Base-by-base conservation (phyloP, 2,329 filamentous ascomycete genomes). In the Xylogone sp. region DNA sequence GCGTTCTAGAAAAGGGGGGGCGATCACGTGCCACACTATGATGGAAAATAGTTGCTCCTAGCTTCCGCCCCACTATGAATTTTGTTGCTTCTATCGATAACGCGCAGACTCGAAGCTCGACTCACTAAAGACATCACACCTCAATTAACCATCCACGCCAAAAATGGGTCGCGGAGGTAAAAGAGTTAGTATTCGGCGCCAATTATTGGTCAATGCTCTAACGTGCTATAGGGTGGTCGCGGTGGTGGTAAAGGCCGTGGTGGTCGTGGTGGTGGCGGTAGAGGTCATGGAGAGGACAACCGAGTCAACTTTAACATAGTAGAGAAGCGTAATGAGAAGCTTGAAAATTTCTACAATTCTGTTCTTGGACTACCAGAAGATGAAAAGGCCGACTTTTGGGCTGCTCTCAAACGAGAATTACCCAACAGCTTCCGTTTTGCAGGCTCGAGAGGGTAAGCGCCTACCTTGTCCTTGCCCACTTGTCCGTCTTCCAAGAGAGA, bases 391-490 rank as follows among this genome's bases (percentile, higher is more conserved):
- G 78, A 81, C 9, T 97, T 97, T 71, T 99, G 94, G 94, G 79
- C 81, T 34, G 83, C 88, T 1, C 75, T 97, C 68, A 83, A 84
- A 64, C 83, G 86, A 57, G 92, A 97, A 67, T 76, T 99, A 47
- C 94, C 94, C 51, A 97, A 97, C 75, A 97, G 92, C 71, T 99
- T 97, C 76, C 85, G 94, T 55, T 99, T 99, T 73, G 95, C 91
- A 54, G 94, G 94, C 34, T 97, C 91, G 45, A 95, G 93, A 78
- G 89, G 90, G 86, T 90, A 77, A 54, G n/a, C n/a, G n/a, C 46
- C 18, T 21, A 31, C 49, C 43, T 45, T 29, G 50, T 42, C 20
- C 31, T 52, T 16, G 12, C 34, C 34, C n/a, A n/a, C 12, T 39
- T 39, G 5, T 16, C 34, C n/a, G 6, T 39, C 34, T 5, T 18